Evolutionary conservation across 768 basidiomycete species (phyloP), one percentile per base, ranked within the genome.

Genomic region (Saitozyma sp.): DNA sequence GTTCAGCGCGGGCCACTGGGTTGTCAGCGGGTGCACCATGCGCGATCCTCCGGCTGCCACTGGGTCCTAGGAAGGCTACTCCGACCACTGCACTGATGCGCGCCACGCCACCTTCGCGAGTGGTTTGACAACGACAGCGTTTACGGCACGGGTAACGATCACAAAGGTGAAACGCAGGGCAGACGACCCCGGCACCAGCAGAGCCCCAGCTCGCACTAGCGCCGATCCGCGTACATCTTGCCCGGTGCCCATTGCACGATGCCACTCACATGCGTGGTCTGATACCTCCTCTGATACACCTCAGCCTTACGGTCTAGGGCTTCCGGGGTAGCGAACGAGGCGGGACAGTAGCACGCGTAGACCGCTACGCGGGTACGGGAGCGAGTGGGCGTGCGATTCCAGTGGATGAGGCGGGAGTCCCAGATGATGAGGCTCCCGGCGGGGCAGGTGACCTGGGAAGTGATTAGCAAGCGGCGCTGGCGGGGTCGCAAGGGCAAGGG

Each of bases 381-480:
- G 41, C 67, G 63, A 2, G 66, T 63, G 14, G 66, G 66, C 48
- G 58, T 59, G 9, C 55, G 55, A 42, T 67, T 67, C 66, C 66
- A 67, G 51, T 67, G 66, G 53, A 67, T 67, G 29, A 67, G 58
- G 11, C 66, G 62, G 13, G 61, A 63, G 41, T 67, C 66, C 66
- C 66, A 67, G 51, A 67, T 61, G 62, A 67, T 67, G 13, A 67
- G 43, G 8, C 62, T 64, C 1, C 66, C 66, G 9, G 58, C 62
- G 6, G 66, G 66, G 41, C 62, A 63, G 41, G 51, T 48, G 20
- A 68, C 58, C 63, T 63, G 40, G 48, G 2, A 50, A 3, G 46
- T n/a, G n/a, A n/a, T n/a, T n/a, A n/a, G n/a, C n/a, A n/a, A n/a
- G n/a, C n/a, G n/a, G n/a, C n/a, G n/a, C n/a, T n/a, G n/a, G n/a